Conservation (phyloP, 2,329 filamentous ascomycete genomes). For the Fusarium albosuccineum region DNA sequence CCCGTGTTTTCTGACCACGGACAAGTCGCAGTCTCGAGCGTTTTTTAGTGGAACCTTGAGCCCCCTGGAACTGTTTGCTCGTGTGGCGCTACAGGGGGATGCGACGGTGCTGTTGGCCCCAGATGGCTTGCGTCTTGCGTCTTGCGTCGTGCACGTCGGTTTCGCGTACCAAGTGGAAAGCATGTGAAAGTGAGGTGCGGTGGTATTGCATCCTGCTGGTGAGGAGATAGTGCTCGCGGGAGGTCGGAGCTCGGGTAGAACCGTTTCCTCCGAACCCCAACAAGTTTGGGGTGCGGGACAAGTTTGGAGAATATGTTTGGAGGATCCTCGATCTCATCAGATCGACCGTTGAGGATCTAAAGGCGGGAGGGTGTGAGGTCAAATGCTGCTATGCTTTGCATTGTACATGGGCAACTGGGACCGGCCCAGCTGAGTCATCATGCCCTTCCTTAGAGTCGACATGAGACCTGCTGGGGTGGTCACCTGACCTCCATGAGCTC, state of each 20-base stretch:
- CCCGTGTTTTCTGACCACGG: no score
- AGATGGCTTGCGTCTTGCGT: constrained; percentile 22
- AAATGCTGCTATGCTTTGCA: background rate
- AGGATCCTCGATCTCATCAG: constrained; percentile 32
- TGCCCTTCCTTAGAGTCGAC: no score
- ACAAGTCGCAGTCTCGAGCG: constrained; percentile 4
- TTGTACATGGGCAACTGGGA: background rate
- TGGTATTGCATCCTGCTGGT: constrained; percentile 44
- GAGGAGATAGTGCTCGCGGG: constrained; percentile 17
- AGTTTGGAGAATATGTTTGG: constrained; percentile 11
- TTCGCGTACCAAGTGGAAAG: constrained; percentile 20
- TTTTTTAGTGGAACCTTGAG: constrained; percentile 28
- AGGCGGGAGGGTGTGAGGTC: constrained; percentile 1
- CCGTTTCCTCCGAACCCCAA: constrained; percentile 40
- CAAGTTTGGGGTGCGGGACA: constrained; percentile 27
- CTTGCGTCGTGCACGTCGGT: constrained; percentile 10
- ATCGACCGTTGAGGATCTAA: constrained; percentile 40
- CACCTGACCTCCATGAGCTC: constrained; percentile 23
- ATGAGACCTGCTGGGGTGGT: background rate
- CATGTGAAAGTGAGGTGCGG: constrained; percentile 46
- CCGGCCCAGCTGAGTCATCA: constrained; percentile 24
- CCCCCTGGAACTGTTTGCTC: constrained; percentile 25
- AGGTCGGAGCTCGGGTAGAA: constrained; percentile 36
- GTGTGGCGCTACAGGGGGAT: constrained; percentile 37
- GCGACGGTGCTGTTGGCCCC: constrained; percentile 11